Percentiles rank a stretch among this genome's conserved stretches.
phyloP scores from a whole-genome alignment of 2,329 filamentous ascomycete genomes.

The Neoscytalidium dimidiatum region DNA sequence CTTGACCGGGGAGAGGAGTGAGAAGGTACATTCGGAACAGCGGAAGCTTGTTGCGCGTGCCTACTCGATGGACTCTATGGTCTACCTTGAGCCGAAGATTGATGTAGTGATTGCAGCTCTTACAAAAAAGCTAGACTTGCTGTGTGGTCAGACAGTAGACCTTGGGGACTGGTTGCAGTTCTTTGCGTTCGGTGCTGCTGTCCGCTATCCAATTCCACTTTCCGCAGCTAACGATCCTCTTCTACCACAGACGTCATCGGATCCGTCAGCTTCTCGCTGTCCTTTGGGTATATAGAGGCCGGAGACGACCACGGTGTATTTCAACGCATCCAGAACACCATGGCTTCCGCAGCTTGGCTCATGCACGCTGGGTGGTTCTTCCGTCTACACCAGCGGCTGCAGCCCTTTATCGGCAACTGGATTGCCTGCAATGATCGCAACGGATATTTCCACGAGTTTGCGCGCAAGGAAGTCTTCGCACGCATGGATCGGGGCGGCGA shows the following conservation, averaged over 20 bases:
- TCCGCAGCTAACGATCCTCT: too few species aligned
- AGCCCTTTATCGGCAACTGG: background rate
- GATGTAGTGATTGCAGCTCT: background rate
- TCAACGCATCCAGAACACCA: background rate
- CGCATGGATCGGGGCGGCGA: background rate
- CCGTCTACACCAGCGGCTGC: background rate
- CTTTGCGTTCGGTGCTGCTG: background rate
- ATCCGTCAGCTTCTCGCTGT: background rate
- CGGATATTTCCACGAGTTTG: background rate
- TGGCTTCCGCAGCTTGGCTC: background rate
- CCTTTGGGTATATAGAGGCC: background rate
- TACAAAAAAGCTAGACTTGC: background rate
- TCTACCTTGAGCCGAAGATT: background rate
- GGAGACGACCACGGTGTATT: background rate
- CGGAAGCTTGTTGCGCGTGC: background rate
- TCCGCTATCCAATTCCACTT: background rate
- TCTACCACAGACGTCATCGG: background rate
- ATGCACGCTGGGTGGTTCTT: background rate
- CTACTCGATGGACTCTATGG: background rate
- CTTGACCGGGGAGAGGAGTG: background rate
- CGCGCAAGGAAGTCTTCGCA: background rate
- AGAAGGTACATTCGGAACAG: background rate
- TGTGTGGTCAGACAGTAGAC: background rate
- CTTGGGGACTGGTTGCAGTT: background rate
- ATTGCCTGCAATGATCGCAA: background rate